Evolutionary conservation across 768 basidiomycete species (phyloP), one percentile per base, ranked within the genome.

Genomic region (Infundibulicybe gibba): DNA sequence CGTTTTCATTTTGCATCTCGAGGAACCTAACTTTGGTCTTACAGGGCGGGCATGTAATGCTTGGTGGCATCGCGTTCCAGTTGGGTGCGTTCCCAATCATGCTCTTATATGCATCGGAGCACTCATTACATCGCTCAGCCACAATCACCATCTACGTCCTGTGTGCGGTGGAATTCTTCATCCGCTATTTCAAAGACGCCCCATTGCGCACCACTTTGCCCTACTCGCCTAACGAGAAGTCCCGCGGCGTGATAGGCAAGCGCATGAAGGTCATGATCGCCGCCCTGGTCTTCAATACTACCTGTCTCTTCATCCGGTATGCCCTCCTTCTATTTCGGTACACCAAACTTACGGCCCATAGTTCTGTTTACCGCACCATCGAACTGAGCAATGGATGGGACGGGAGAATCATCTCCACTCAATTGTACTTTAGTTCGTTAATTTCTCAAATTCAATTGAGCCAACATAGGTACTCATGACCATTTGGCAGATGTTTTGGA

Each of bases 1-100:
- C 17, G 5, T 30, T 35, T 8, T 8, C 25, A 25, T 40, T 17
- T n/a, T 13, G 6, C 6, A 32, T 4, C 16, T 10, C 13, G 35
- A 64, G 19, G 49, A 51, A 13, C 8, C 13, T 14, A 33, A n/a
- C n/a, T n/a, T n/a, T 10, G 25, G n/a, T n/a, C 37, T 31, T 17
- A 12, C 45, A 71, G 67, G 79, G 78, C 3, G 72, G 69, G 11
- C 54, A 74, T 32, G 66, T 81, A 55, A 78, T 81, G 76, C 64
- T 78, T 1, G 71, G 57, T 5, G 80, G 79, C 34, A 79, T 81
- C 50, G 61, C 67, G 19, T 64, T 80, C 47, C 81, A 81, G 48
- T 53, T 78, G 5, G 43, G 62, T 64, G 8, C 30, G 16, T 20
- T 32, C n/a, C 14, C 2, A n/a, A 41, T 0, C n/a, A n/a, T 16